Percentiles rank a stretch among this genome's conserved stretches.
These are phyloP conservation scores for Vanrija pseudolonga DNA, from an alignment of 1,284 basidiomycete genomes.

Conservation along the genomic window DNA sequence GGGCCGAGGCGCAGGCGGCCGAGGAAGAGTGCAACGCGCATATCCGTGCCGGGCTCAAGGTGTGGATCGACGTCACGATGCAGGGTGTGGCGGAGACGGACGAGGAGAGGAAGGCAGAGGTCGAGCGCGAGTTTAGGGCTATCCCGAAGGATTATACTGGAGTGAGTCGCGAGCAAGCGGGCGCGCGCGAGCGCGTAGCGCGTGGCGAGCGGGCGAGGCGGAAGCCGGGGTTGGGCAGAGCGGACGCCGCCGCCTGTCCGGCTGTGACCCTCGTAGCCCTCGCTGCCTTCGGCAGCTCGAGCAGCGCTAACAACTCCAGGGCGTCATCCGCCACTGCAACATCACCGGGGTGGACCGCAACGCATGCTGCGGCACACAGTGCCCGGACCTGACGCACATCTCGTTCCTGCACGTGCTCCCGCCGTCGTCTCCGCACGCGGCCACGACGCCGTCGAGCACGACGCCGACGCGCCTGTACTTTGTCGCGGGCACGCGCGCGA, in stretches of 20 bases:
- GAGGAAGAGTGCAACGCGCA: constrained; percentile 66
- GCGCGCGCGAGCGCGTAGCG: no score
- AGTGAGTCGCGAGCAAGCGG: no score
- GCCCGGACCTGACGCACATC: constrained; percentile 38
- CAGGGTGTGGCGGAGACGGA: constrained; percentile 17
- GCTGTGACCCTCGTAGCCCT: no score
- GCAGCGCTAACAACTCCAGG: constrained; percentile 39
- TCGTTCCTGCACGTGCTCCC: constrained; percentile 46
- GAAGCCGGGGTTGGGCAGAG: no score
- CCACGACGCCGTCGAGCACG: constrained; percentile 43
- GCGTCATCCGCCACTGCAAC: constrained; percentile 72
- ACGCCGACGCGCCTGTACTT: constrained; percentile 72
- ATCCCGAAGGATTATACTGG: constrained; percentile 50
- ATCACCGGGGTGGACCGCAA: constrained; percentile 78
- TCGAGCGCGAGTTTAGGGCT: constrained; percentile 66
- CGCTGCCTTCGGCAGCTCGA: not conserved
- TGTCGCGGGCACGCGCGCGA: constrained; percentile 70
- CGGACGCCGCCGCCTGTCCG: no score
- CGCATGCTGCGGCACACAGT: constrained; percentile 80
- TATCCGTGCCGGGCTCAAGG: constrained; percentile 40
- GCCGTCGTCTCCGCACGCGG: constrained; percentile 51
- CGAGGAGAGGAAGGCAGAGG: constrained; percentile 29
- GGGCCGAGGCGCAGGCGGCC: constrained; percentile 61
- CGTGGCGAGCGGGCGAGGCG: no score
- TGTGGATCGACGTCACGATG: constrained; percentile 39